Evolutionary conservation across 2,329 filamentous ascomycete genomes (phyloP).

Genomic region (Grosmannia serpens): DNA sequence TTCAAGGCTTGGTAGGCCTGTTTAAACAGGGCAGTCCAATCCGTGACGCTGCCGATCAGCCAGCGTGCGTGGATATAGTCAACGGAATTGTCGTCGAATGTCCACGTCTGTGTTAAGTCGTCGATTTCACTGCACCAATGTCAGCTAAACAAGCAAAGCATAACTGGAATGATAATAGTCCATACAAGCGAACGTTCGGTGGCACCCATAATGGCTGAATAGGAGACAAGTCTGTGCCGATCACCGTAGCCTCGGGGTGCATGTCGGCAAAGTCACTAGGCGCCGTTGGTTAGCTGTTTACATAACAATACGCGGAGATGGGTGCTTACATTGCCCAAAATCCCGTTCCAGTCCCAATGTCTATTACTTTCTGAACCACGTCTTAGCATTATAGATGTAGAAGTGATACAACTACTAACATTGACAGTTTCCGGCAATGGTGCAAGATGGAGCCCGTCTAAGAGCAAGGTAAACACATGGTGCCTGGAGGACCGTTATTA

Average conservation of each 20-base stretch:
- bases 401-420: not conserved
- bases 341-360: not conserved
- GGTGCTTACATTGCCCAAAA: not conserved
- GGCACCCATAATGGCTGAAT: not conserved
- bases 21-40: constrained; percentile 37
- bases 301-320: not conserved
- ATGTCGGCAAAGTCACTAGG: not conserved
- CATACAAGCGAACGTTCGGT: not conserved
- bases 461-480: not conserved
- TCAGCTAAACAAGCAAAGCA: not conserved
- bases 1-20: constrained; percentile 26
- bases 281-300: not conserved
- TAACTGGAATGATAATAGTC: not conserved
- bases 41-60: constrained; percentile 38
- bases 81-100: constrained; percentile 30
- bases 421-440: not conserved
- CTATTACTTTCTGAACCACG: not conserved
- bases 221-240: not conserved
- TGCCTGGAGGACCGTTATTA: not conserved
- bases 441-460: not conserved
- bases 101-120: constrained; percentile 43
- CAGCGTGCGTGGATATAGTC: constrained; percentile 48
- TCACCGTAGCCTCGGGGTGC: not conserved
- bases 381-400: not conserved
- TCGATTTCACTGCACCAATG: constrained; percentile 34